These are phyloP conservation scores for Talaromyces sp. DNA, from an alignment of 2,329 filamentous ascomycete species.

Conservation along the genomic window DNA sequence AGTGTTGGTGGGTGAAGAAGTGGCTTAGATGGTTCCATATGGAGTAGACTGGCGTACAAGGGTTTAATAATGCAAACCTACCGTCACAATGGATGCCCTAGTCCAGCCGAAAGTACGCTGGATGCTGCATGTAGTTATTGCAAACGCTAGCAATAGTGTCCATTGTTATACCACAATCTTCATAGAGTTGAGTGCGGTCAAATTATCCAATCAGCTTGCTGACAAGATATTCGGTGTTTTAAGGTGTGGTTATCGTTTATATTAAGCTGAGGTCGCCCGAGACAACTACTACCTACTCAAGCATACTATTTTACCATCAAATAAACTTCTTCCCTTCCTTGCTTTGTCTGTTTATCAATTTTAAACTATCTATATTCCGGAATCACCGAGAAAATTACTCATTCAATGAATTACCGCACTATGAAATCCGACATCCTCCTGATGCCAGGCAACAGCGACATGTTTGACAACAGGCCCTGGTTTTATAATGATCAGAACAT, in stretches of 20 bases:
- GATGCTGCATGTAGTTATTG: not conserved
- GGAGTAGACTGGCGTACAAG: not conserved
- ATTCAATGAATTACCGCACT: slow-evolving; percentile 8
- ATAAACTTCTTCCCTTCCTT: not conserved
- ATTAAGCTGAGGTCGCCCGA: slow-evolving; percentile 15
- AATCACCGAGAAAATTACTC: not conserved
- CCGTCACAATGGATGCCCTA: not conserved
- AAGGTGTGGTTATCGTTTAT: slow-evolving; percentile 7
- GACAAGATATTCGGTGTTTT: not conserved
- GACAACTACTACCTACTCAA: not conserved
- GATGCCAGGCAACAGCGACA: slow-evolving; percentile 13
- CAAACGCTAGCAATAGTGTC: not conserved
- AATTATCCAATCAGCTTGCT: slow-evolving; percentile 3
- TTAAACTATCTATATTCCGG: not conserved
- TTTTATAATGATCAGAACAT: slow-evolving; percentile 12
- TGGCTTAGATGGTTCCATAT: not conserved
- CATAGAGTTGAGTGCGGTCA: not conserved
- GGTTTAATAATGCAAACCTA: not conserved
- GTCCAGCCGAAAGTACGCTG: not conserved
- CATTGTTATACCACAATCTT: not conserved
- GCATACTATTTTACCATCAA: not conserved
- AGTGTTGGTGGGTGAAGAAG: not conserved
- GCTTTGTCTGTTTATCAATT: not conserved
- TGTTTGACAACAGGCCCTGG: slow-evolving; percentile 8
- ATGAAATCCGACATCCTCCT: slow-evolving; percentile 15